These are phyloP conservation scores for Lipomyces japonicus DNA, from an alignment of 805 yeast species.

Conservation along the genomic window DNA sequence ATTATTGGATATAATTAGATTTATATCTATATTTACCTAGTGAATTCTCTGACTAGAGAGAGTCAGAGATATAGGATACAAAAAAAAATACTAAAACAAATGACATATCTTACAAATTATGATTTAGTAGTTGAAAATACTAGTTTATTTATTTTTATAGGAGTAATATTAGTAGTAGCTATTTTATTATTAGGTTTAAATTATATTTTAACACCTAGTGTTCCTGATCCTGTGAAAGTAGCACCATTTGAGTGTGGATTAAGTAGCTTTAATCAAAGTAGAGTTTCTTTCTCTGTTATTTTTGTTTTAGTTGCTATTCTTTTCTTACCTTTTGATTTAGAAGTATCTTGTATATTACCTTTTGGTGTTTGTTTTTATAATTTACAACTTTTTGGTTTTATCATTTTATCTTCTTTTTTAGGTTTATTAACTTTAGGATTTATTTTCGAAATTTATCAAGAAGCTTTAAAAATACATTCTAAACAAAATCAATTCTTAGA, in stretches of 20 bases:
- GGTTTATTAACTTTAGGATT: no score
- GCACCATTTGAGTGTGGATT: no score
- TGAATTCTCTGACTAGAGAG: no score
- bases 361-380: constrained; percentile 1
- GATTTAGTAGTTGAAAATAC: not conserved
- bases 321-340: not conserved
- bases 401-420: no score
- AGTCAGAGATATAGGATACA: not conserved
- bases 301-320: not conserved
- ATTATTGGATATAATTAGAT: no score
- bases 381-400: constrained; percentile 1
- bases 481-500: not conserved
- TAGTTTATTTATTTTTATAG: not conserved
- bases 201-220: not conserved
- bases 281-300: not conserved
- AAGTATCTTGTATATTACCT: constrained; percentile 1
- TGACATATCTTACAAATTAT: not conserved
- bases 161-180: not conserved
- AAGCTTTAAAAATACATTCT: constrained; percentile 1
- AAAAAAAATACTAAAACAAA: not conserved
- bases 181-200: not conserved
- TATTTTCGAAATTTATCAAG: constrained; percentile 1
- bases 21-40: no score
- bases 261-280: constrained; percentile 2
- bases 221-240: not conserved